Evolutionary conservation across 768 basidiomycete species (phyloP).

Genomic region (Trametes cubensis): DNA sequence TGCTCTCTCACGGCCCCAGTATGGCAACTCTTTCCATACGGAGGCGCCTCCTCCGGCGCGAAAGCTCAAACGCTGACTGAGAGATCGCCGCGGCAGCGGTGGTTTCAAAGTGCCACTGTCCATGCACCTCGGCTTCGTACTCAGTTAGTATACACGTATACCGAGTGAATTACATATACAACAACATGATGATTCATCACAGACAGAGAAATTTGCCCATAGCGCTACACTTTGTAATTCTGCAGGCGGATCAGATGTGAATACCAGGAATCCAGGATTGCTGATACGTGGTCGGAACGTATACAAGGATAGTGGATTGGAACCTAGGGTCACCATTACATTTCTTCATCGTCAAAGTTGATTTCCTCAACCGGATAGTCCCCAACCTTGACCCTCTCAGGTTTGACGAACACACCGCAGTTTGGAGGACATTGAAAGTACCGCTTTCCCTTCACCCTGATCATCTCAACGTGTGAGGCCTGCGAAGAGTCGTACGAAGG

Average conservation of each 20-base stretch:
- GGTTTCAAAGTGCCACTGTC: neutral
- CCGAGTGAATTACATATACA: no score
- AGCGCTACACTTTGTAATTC: no score
- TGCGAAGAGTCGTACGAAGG: no score
- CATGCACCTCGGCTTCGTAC: no score
- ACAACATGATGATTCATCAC: no score
- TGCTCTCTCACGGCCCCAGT: slow-evolving; percentile 22
- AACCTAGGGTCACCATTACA: slow-evolving; percentile 41
- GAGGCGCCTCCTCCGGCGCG: neutral
- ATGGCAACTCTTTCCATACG: neutral
- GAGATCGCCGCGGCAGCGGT: neutral
- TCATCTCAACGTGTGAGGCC: neutral
- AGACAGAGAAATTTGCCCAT: no score
- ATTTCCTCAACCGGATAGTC: slow-evolving; percentile 88
- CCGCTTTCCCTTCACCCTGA: slow-evolving; percentile 78
- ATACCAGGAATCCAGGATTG: no score
- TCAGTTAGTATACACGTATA: no score
- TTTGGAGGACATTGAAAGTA: slow-evolving; percentile 82
- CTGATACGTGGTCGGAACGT: no score
- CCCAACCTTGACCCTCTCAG: slow-evolving; percentile 79
- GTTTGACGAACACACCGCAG: slow-evolving; percentile 84
- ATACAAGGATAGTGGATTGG: no score
- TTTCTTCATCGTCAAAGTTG: slow-evolving; percentile 75
- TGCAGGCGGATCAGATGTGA: no score
- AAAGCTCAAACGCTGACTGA: neutral